Conservation (phyloP, 352 stramenopile genomes). For the Globisporangium nodosum region DNA sequence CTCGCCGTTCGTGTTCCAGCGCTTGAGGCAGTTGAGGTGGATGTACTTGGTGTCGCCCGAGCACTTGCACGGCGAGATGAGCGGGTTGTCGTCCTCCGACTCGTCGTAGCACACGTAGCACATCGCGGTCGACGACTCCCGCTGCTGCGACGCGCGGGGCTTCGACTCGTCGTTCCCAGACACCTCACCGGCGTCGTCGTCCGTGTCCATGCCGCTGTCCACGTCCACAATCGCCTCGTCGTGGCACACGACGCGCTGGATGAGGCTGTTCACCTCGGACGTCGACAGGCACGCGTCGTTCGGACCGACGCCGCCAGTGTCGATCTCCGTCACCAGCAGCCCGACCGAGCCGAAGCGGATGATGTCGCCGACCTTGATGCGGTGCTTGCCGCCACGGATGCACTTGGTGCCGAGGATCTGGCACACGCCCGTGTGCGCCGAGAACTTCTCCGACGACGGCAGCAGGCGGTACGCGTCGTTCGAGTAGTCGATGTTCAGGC, state of each 20-base stretch:
- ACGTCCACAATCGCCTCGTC: slow-evolving; percentile 73
- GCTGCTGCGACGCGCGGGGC: slow-evolving; percentile 55
- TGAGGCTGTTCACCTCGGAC: slow-evolving; percentile 73
- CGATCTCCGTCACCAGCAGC: slow-evolving; percentile 79
- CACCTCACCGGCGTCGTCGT: slow-evolving; percentile 77
- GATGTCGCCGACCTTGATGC: slow-evolving; percentile 79
- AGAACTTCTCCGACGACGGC: slow-evolving; percentile 83
- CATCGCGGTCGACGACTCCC: slow-evolving; percentile 75
- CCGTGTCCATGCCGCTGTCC: slow-evolving; percentile 81
- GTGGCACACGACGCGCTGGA: slow-evolving; percentile 77
- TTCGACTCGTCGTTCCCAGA: slow-evolving; percentile 84
- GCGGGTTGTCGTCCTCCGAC: slow-evolving; percentile 82
- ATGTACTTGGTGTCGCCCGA: slow-evolving; percentile 95
- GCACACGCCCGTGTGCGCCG: slow-evolving; percentile 80
- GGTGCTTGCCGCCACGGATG: slow-evolving; percentile 79
- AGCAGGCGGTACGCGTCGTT: slow-evolving; percentile 83
- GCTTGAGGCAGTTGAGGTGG: slow-evolving; percentile 93
- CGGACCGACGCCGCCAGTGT: slow-evolving; percentile 58
- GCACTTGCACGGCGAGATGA: slow-evolving; percentile 94
- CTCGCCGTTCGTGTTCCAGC: slow-evolving; percentile 91
- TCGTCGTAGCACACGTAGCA: slow-evolving; percentile 89
- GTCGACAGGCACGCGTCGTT: slow-evolving; percentile 71
- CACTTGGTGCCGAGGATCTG: slow-evolving; percentile 85
- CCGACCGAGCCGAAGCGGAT: slow-evolving; percentile 82
- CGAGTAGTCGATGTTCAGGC: slow-evolving; percentile 84